Conservation (phyloP, 768 basidiomycete genomes). For the Boletus subparvulus region DNA sequence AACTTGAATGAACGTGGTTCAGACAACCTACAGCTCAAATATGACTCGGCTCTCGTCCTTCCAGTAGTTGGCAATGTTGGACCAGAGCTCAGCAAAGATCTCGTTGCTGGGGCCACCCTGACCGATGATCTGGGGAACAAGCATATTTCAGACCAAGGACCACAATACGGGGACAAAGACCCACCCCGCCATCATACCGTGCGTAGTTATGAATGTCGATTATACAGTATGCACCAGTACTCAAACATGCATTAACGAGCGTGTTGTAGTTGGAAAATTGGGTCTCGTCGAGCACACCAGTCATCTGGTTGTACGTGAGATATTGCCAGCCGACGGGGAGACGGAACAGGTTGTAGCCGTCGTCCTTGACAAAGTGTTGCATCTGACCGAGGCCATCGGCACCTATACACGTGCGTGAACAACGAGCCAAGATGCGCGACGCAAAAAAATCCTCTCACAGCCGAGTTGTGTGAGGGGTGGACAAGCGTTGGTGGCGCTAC, state of each 20-base stretch:
- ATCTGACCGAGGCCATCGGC: conserved; percentile 47
- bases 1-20: not conserved
- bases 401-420: conserved; percentile 3
- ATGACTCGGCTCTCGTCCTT: conserved; percentile 40
- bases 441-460: conserved; percentile 26
- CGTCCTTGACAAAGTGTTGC: conserved; percentile 55
- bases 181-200: conserved; percentile 47
- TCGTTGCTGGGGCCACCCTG: conserved; percentile 60
- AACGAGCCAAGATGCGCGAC: not conserved
- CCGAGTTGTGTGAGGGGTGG: conserved; percentile 48
- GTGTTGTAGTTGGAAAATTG: conserved; percentile 55
- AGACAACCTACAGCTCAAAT: conserved; percentile 46
- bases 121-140: conserved; percentile 47
- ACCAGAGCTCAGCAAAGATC: conserved; percentile 55
- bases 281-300: conserved; percentile 40
- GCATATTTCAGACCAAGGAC: not conserved
- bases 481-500: conserved; percentile 37
- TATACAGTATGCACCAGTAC: conserved; percentile 50
- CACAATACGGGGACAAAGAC: not conserved
- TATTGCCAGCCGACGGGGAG: conserved; percentile 63
- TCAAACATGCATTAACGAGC: conserved; percentile 39
- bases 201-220: conserved; percentile 66
- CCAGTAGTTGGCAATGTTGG: conserved; percentile 50
- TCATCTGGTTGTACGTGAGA: conserved; percentile 39
- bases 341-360: conserved; percentile 58